Evolutionary conservation across 2,329 filamentous ascomycete genomes (phyloP), one percentile per base, ranked within the genome.

Genomic region (Claviceps cyperi): DNA sequence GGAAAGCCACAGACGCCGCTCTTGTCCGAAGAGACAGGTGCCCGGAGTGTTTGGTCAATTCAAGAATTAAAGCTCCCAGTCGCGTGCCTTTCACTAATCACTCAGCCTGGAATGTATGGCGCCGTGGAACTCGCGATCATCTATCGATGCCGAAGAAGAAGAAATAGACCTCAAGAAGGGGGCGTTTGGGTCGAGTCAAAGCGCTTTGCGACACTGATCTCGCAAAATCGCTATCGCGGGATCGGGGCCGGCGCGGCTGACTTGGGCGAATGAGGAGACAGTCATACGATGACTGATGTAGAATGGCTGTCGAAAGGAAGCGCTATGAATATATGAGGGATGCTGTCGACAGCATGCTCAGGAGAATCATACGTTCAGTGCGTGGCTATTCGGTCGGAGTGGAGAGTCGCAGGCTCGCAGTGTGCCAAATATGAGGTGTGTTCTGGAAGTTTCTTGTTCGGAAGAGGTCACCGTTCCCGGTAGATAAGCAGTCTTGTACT

Each of bases 51-150:
- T 7, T 21, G 17, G 24, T 50, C 19, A 28, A 22, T 44, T 47
- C 24, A 5, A 22, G 17, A 43, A 46, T 32, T 14, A 28, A 36
- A 2, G 11, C 36, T 21, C 40, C 43, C 53, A 58, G 55, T 58
- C 58, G 55, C 50, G 43, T 52, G 44, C 48, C 54, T 54, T 54
- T 50, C 55, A 53, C 53, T 47, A 45, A 51, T 55, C 38, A 51
- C 53, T 48, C 51, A 54, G 48, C 50, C 47, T 56, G 41, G 43
- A 52, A 55, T 48, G 44, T 52, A 46, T 52, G 40, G 47, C 52
- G 38, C 43, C 48, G 51, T 50, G 52, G 53, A 41, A 47, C 43
- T 52, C 51, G 46, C 51, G 52, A 49, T 48, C 53, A 58, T 60
- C 50, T 55, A 59, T 49, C 40, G 51, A 24, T 32, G 44, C 35